Base-by-base conservation (phyloP, 1,139 yeast genomes). In the Blastobotrys malaysiensis region DNA sequence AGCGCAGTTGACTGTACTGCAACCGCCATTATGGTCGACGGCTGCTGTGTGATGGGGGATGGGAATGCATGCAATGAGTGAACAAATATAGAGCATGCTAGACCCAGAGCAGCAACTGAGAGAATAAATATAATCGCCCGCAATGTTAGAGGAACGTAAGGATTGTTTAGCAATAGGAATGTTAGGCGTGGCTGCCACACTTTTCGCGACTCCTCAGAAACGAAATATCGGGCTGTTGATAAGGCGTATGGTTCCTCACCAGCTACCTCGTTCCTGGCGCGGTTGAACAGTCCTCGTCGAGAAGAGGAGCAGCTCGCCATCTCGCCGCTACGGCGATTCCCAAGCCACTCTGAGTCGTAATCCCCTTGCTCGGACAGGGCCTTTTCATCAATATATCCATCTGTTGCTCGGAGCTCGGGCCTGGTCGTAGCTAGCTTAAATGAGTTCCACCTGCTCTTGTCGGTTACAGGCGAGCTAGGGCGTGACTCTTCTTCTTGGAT, bases 1-100 rank as follows among this genome's bases (percentile, higher is more conserved):
- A 89, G 73, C 1, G 96, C 97, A 61, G 83, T 76, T 36, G 90
- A 75, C 68, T 90, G 93, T 7, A 91, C 96, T 50, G 83, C 83
- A 1, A 91, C 79, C 1, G 97, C 95, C 96, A 93, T 89, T 52
- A 90, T 83, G 0, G 97, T 88, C 63, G 96, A 85, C 19, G 98
- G 86, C 68, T 88, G 93, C 66, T 89, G 96, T 1, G 79, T 75
- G 13, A 88, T 69, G n/a, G 70, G 66, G 2, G 73, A 75, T 11
- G 79, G 75, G 57, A 73, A 72, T 20, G 71, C 64, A 24, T 63
- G 51, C 57, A 61, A 63, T 2, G 65, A 60, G 52, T 65, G 57
- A 46, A 61, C 58, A 52, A 61, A 59, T 24, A 62, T 59, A 5
- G 70, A 64, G 31, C 64, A 48, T 0, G 70, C 69, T 14, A 67